A percentile compares a stretch with the other conserved stretches of the same genome.
Evolutionary conservation across 208 protist species (phyloP).

Genomic region (Porcisia hertigi): DNA sequence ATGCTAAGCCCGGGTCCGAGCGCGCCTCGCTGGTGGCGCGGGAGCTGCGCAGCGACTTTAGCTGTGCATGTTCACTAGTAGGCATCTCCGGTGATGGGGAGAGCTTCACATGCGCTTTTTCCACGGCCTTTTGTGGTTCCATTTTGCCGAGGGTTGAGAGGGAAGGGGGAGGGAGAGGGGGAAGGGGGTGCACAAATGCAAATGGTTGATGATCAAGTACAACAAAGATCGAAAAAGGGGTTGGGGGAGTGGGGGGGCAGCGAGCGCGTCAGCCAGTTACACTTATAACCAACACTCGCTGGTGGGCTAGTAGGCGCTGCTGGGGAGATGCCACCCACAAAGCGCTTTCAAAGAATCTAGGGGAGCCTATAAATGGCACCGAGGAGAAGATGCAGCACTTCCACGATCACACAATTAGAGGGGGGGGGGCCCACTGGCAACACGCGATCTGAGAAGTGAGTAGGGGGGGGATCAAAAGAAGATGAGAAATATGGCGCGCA

Average conservation of each 20-base stretch:
- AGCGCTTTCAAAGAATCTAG: too few relatives aligned
- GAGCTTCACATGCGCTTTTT: constrained; percentile 26
- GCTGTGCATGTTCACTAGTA: constrained; percentile 16
- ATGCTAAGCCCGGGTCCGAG: constrained; percentile 24
- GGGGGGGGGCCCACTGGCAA: too few relatives aligned
- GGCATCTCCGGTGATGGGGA: constrained; percentile 53
- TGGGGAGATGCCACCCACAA: too few relatives aligned
- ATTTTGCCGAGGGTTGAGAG: constrained; percentile 3
- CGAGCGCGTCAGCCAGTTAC: too few relatives aligned
- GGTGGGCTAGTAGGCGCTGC: too few relatives aligned
- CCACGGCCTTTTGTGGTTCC: constrained; percentile 27
- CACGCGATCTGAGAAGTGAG: too few relatives aligned
- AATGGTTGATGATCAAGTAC: neutral
- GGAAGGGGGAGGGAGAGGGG: neutral
- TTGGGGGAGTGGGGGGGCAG: neutral
- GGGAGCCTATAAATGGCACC: too few relatives aligned
- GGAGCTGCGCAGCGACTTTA: constrained; percentile 36
- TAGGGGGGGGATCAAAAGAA: too few relatives aligned
- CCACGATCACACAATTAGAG: too few relatives aligned
- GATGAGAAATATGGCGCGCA: too few relatives aligned
- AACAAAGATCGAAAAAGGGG: neutral
- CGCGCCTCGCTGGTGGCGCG: constrained; percentile 54
- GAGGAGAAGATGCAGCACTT: too few relatives aligned
- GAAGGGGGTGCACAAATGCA: neutral
- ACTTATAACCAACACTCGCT: too few relatives aligned